phyloP scores from a whole-genome alignment of 1,284 basidiomycete species.

The Neotropicomus parvogracilis region DNA sequence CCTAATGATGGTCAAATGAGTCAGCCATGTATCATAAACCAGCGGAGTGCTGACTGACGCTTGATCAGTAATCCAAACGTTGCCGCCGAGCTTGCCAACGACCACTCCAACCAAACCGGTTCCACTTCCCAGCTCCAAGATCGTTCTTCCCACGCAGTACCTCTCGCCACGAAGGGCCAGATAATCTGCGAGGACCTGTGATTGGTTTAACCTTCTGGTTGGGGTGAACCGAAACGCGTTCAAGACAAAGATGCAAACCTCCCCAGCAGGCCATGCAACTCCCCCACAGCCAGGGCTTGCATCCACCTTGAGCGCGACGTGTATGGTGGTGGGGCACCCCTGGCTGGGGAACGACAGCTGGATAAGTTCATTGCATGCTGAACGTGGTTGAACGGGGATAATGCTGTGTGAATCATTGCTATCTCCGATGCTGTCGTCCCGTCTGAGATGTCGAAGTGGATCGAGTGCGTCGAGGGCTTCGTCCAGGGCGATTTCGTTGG shows the following conservation, averaged over 20 bases:
- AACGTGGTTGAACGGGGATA: constrained; percentile 57
- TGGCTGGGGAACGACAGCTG: constrained; percentile 42
- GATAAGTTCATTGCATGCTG: constrained; percentile 47
- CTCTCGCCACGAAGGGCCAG: constrained; percentile 53
- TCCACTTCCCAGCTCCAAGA: constrained; percentile 85
- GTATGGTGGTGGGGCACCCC: constrained; percentile 32
- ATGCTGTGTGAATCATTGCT: constrained; percentile 34
- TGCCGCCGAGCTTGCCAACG: constrained; percentile 63
- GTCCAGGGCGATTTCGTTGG: constrained; percentile 42
- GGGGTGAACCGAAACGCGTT: background rate
- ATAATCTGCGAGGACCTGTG: constrained; percentile 74
- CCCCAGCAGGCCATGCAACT: constrained; percentile 88
- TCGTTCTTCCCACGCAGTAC: constrained; percentile 49
- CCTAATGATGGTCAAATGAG: constrained; percentile 42
- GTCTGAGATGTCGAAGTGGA: constrained; percentile 63
- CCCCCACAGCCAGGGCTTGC: constrained; percentile 87
- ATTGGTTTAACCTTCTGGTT: constrained; percentile 2
- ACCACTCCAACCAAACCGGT: constrained; percentile 89
- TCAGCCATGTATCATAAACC: constrained; percentile 18
- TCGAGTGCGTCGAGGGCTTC: constrained; percentile 56
- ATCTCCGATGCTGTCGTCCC: constrained; percentile 29
- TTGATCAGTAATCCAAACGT: constrained; percentile 86
- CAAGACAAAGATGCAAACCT: constrained; percentile 48
- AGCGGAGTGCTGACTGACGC: constrained; percentile 50
- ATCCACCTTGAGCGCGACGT: constrained; percentile 61